Conservation (phyloP, 2,329 filamentous ascomycete species). For the Sporothrix humicola region DNA sequence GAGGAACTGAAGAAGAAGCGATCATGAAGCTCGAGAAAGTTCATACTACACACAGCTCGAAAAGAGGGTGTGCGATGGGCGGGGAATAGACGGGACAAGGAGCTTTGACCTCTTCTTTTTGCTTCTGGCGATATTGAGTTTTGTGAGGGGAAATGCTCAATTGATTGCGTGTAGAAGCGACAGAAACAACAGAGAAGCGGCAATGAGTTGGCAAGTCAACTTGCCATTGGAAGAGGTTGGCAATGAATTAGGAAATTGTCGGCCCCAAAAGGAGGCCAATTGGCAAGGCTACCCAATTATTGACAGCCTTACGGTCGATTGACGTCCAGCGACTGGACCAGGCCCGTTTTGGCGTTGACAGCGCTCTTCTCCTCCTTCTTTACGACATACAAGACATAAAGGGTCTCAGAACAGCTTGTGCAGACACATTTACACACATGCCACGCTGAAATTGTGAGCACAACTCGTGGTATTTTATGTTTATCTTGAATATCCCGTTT, state of each 20-base stretch:
- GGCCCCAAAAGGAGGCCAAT: not conserved
- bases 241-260: not conserved
- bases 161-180: not conserved
- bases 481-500: not conserved
- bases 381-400: not conserved
- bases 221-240: not conserved
- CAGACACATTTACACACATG: not conserved
- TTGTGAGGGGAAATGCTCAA: not conserved
- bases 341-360: not conserved
- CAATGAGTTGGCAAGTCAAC: not conserved
- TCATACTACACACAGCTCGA: not conserved
- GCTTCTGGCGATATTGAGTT: slow-evolving; percentile 1
- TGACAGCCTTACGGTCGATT: slow-evolving; percentile 2
- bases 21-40: not conserved
- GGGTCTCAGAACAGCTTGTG: slow-evolving; percentile 23
- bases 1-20: not conserved
- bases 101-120: slow-evolving; percentile 22
- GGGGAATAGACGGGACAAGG: not conserved
- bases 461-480: not conserved
- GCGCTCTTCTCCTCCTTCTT: not conserved
- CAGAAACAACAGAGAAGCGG: not conserved
- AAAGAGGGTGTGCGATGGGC: not conserved
- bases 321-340: not conserved
- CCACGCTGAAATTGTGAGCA: not conserved
- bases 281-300: slow-evolving; percentile 7